Evolutionary conservation across 2,329 filamentous ascomycete genomes (phyloP).

Genomic region (Cladophialophora chaetospira): DNA sequence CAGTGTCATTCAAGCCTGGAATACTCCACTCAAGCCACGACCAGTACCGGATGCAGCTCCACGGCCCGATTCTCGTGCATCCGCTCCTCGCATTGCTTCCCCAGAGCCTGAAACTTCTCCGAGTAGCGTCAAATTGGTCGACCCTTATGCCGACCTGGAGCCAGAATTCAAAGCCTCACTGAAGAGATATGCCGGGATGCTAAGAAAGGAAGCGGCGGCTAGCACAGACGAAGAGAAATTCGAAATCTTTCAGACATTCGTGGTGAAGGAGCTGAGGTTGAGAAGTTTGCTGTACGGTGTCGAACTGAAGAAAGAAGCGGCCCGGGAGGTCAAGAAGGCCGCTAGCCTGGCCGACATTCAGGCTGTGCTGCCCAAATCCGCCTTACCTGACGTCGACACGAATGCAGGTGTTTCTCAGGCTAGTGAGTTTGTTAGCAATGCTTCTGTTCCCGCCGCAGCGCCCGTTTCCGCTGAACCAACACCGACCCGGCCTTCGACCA

Average conservation of each 20-base stretch:
- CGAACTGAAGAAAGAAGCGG: constrained; percentile 40
- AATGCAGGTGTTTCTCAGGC: not conserved
- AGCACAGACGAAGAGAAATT: constrained; percentile 55
- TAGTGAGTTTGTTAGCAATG: not conserved
- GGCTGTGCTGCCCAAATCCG: constrained; percentile 14
- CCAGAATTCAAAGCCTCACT: constrained; percentile 60
- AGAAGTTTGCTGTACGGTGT: constrained; percentile 54
- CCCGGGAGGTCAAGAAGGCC: constrained; percentile 24
- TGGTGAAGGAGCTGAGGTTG: constrained; percentile 50
- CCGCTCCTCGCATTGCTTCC: constrained; percentile 1
- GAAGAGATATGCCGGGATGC: constrained; percentile 57
- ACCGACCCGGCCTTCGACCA: not conserved
- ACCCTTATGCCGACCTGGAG: constrained; percentile 57
- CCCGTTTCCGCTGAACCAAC: not conserved
- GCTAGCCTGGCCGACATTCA: constrained; percentile 25
- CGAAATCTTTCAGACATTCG: constrained; percentile 56
- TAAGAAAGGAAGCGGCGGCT: constrained; percentile 53
- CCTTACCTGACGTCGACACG: not conserved
- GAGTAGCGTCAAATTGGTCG: constrained; percentile 36
- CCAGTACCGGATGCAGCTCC: not conserved
- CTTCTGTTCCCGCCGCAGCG: not conserved
- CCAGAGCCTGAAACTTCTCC: constrained; percentile 1
- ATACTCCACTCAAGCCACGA: constrained; percentile 36
- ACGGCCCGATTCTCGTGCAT: constrained; percentile 17
- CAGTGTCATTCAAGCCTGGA: constrained; percentile 49